Evolutionary conservation across 1,284 basidiomycete species (phyloP).

Genomic region (Trametes polyzona): DNA sequence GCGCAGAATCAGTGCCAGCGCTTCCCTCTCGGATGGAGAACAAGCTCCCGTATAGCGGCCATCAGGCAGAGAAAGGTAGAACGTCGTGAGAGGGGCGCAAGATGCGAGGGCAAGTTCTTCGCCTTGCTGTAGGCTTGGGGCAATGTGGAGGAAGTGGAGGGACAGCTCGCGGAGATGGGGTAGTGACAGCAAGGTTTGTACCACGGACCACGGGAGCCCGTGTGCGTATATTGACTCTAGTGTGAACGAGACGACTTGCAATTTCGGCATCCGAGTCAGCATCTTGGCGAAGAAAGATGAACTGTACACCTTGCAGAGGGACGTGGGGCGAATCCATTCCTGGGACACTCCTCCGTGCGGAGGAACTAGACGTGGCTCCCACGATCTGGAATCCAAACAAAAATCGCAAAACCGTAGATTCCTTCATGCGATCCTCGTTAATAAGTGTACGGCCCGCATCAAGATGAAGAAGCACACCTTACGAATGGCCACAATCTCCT

Average conservation of each 20-base stretch:
- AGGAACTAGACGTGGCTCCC: neutral
- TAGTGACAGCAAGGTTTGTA: neutral
- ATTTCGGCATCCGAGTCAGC: neutral
- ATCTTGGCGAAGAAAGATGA: neutral
- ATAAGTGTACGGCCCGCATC: neutral
- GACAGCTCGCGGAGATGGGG: neutral
- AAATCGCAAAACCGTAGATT: neutral
- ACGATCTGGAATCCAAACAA: neutral
- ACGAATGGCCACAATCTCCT: neutral
- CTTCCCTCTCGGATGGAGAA: neutral
- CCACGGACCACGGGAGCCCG: neutral
- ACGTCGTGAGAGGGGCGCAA: neutral
- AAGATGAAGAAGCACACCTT: neutral
- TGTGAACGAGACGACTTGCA: neutral
- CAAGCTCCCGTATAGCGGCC: neutral
- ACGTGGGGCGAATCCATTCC: too few relatives aligned
- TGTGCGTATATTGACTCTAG: neutral
- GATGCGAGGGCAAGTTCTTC: neutral
- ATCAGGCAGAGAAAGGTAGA: neutral
- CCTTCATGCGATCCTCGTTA: neutral
- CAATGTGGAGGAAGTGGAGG: neutral
- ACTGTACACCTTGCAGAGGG: neutral
- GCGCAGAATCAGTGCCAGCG: too few relatives aligned
- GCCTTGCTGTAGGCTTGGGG: neutral
- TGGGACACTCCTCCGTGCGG: neutral